Evolutionary conservation across 1,284 basidiomycete species (phyloP).

Genomic region (Trametes hirsuta): DNA sequence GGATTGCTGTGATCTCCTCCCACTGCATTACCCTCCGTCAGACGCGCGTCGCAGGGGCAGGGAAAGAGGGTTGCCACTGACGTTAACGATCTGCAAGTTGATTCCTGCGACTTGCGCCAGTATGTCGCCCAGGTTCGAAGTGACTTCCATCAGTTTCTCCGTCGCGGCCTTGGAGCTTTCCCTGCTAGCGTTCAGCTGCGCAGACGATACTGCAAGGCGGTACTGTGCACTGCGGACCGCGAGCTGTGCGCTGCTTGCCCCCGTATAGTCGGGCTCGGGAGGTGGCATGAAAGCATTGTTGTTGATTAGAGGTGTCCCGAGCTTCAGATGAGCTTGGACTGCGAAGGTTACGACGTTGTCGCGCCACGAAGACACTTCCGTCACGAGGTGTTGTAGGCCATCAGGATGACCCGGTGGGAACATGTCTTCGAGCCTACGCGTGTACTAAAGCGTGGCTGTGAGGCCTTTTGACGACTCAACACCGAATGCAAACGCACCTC

Average conservation of each 20-base stretch:
- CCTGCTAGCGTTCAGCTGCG: background rate
- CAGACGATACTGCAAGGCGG: background rate
- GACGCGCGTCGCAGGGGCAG: too few species aligned
- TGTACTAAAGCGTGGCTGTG: background rate
- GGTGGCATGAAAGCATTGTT: conserved; percentile 6
- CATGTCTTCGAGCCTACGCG: background rate
- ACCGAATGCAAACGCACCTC: too few species aligned
- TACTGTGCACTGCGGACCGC: background rate
- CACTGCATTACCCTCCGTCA: background rate
- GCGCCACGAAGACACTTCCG: conserved; percentile 2
- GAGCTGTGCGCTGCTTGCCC: background rate
- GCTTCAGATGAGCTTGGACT: background rate
- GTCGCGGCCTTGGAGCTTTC: background rate
- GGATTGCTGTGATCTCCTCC: conserved; percentile 8
- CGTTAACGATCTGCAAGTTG: background rate
- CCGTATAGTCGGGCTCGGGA: background rate
- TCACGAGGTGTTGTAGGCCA: background rate
- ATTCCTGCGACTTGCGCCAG: background rate
- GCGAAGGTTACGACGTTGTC: conserved; percentile 8
- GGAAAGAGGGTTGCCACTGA: background rate
- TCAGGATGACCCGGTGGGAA: background rate
- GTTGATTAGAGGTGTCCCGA: conserved; percentile 3
- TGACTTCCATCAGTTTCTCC: background rate
- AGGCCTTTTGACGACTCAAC: too few species aligned
- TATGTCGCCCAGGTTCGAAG: background rate